A percentile compares a stretch with the other conserved stretches of the same genome.
Evolutionary conservation across 768 basidiomycete genomes (phyloP).

Genomic region (Mycena galericulata): DNA sequence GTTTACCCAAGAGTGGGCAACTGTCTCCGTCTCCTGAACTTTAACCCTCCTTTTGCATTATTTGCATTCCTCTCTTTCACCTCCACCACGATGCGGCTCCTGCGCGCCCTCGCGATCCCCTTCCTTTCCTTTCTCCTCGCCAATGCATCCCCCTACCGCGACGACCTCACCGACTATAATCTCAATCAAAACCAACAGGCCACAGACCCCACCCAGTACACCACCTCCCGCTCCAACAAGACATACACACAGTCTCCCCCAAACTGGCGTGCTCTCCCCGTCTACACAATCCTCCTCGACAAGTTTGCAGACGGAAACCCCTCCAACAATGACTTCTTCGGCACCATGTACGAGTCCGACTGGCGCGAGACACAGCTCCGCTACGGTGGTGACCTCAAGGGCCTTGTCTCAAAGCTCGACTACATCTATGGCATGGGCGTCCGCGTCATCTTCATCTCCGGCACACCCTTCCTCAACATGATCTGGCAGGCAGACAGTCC

Average conservation of each 20-base stretch:
- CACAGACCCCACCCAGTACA: slow-evolving; percentile 73
- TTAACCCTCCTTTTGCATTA: too few relatives aligned
- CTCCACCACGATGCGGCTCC: slow-evolving; percentile 58
- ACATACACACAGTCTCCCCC: slow-evolving; percentile 82
- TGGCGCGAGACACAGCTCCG: slow-evolving; percentile 91
- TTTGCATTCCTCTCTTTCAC: slow-evolving; percentile 34
- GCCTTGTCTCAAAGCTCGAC: slow-evolving; percentile 80
- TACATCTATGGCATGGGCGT: slow-evolving; percentile 94
- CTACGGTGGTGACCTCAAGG: slow-evolving; percentile 90
- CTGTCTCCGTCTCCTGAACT: too few relatives aligned
- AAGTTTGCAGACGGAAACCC: slow-evolving; percentile 97
- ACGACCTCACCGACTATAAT: slow-evolving; percentile 78
- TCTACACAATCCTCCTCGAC: slow-evolving; percentile 88
- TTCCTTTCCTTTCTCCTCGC: slow-evolving; percentile 54
- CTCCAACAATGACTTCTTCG: slow-evolving; percentile 90
- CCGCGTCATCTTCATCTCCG: slow-evolving; percentile 88
- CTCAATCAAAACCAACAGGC: slow-evolving; percentile 84
- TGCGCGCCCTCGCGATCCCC: slow-evolving; percentile 54
- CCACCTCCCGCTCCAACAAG: slow-evolving; percentile 66
- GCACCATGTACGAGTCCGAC: slow-evolving; percentile 84
- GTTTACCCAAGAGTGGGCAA: too few relatives aligned
- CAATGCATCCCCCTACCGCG: slow-evolving; percentile 73
- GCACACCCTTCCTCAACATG: slow-evolving; percentile 95
- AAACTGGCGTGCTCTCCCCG: slow-evolving; percentile 89
- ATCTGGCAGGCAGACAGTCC: slow-evolving; percentile 96